phyloP scores from a whole-genome alignment of 2,329 filamentous ascomycete species.

The Amylocarpus encephaloides region DNA sequence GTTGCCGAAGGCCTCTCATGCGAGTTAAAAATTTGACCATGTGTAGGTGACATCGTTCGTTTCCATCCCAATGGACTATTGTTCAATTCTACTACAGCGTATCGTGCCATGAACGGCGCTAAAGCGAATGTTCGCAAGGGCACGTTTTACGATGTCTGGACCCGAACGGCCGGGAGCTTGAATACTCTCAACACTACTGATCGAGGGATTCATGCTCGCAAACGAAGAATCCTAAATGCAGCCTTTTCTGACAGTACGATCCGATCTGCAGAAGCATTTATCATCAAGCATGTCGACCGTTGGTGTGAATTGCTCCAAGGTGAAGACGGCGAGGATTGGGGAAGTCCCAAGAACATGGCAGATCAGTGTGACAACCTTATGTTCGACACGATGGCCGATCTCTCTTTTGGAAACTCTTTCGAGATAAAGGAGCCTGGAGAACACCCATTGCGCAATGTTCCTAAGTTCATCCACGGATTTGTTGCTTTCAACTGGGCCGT shows the following conservation, averaged over 20 bases:
- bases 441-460: neutral
- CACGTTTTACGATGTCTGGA: conserved; percentile 1
- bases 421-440: conserved; percentile 1
- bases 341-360: neutral
- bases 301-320: conserved; percentile 4
- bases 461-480: conserved; percentile 1
- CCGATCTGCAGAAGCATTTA: neutral
- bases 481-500: conserved; percentile 1
- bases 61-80: neutral
- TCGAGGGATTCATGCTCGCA: neutral
- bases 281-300: conserved; percentile 3
- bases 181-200: conserved; percentile 1
- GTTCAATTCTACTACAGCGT: neutral
- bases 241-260: conserved; percentile 7
- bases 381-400: conserved; percentile 5
- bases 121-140: conserved; percentile 8
- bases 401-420: conserved; percentile 4
- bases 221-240: neutral
- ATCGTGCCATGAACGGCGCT: neutral
- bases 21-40: neutral
- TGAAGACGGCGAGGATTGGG: neutral
- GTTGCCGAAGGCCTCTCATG: neutral
- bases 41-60: neutral
- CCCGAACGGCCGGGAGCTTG: neutral
- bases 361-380: neutral